A percentile compares a stretch with the other conserved stretches of the same genome.
Evolutionary conservation across 257 asterid species (phyloP).

Genomic region (Solanum pimpinellifolium): DNA sequence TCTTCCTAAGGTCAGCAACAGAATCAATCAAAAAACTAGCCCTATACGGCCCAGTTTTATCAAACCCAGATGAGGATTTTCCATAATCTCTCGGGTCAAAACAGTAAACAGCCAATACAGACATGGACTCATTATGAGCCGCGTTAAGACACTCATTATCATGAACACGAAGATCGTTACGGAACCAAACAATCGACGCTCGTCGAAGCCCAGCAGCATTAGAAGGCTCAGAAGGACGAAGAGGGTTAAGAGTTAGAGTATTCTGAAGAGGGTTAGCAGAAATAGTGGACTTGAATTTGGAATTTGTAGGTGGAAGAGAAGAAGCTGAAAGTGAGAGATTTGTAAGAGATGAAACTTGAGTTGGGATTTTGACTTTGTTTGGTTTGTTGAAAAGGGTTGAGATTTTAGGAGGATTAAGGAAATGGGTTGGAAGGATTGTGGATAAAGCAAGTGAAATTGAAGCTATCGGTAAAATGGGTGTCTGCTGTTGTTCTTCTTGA

Average conservation of each 20-base stretch:
- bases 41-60: slow-evolving; percentile 77
- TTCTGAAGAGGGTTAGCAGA: slow-evolving; percentile 59
- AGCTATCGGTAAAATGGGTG: slow-evolving; percentile 31
- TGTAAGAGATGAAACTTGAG: slow-evolving; percentile 64
- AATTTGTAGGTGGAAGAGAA: slow-evolving; percentile 24
- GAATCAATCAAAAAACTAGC: slow-evolving; percentile 76
- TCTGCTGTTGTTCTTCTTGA: neutral
- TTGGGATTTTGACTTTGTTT: slow-evolving; percentile 55
- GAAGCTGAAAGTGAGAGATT: slow-evolving; percentile 47
- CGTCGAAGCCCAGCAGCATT: slow-evolving; percentile 56
- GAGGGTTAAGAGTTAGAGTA: slow-evolving; percentile 43
- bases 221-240: slow-evolving; percentile 74
- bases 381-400: slow-evolving; percentile 24
- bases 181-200: slow-evolving; percentile 85
- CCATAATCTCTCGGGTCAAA: slow-evolving; percentile 96
- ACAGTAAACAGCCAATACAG: slow-evolving; percentile 84
- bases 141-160: slow-evolving; percentile 82
- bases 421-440: slow-evolving; percentile 64
- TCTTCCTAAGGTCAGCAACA: slow-evolving; percentile 56
- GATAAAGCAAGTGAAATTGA: slow-evolving; percentile 75
- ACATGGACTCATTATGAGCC: slow-evolving; percentile 70
- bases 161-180: slow-evolving; percentile 91
- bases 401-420: slow-evolving; percentile 51
- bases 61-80: slow-evolving; percentile 76
- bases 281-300: slow-evolving; percentile 34